Evolutionary conservation across 257 asterid genomes (phyloP), one percentile per base, ranked within the genome.

Genomic region (Avicennia marina): DNA sequence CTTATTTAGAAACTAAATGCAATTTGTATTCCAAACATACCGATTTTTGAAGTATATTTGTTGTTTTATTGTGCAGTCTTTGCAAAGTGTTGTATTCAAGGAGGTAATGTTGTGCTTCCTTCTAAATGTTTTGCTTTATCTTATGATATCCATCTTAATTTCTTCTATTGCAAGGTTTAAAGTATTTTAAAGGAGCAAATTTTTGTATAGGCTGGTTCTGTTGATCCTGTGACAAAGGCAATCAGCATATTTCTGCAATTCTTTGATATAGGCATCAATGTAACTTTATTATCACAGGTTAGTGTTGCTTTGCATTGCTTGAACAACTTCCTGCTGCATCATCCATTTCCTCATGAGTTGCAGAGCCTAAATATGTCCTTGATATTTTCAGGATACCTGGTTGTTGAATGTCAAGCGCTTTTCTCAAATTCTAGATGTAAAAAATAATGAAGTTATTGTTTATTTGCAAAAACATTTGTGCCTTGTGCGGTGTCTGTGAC

Each of bases 71-170:
- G 53, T 75, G 95, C 97, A 93, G 98, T 89, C 95, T 53, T 78
- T 93, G 77, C 98, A 89, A 70, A 93, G 97, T 67, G 95, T 93
- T 33, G 85, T 89, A 65, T 89, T 93, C 89, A 93, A 86, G 77
- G 94, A 93, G 95, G 98, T 93, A 84, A 65, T 41, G 19, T 38
- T 53, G 8, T 38, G 60, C 20, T 48, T 43, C 27, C 41, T 54
- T 53, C 11, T 25, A 44, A 25, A 45, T 64, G 39, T 52, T 64
- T 27, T 36, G 32, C 56, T 27, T 63, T 25, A 34, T 45, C 58
- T 56, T 57, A 16, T 42, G 55, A 52, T 17, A 52, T 47, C 51
- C 56, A 56, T 58, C 58, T 52, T 63, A 62, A 17, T 32, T 31
- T 59, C 7, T 19, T 18, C 34, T 55, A 10, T 50, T 40, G 27